phyloP scores from a whole-genome alignment of 176 grass and related monocot species.

The Oryza meridionalis region DNA sequence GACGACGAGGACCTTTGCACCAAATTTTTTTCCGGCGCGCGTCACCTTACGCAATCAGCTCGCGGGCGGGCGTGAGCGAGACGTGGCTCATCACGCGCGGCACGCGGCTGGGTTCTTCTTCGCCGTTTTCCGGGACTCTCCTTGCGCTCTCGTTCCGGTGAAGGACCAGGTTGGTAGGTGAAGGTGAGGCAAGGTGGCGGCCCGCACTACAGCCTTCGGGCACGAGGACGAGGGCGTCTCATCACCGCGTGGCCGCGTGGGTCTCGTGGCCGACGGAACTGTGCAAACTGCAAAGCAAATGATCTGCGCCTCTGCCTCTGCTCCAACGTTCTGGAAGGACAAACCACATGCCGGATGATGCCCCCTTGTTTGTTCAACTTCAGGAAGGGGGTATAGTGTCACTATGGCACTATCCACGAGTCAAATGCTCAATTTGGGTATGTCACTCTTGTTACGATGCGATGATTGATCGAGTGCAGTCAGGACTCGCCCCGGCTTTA shows the following conservation, averaged over 20 bases:
- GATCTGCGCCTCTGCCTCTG: slow-evolving; percentile 21
- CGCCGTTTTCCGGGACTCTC: not conserved
- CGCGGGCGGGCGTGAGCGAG: too few relatives aligned
- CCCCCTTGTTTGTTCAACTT: not conserved
- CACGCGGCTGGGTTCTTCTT: too few relatives aligned
- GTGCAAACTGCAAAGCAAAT: not conserved
- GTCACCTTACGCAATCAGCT: too few relatives aligned
- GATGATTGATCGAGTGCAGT: not conserved
- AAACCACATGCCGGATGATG: not conserved
- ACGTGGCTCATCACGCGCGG: too few relatives aligned
- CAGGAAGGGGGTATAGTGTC: not conserved
- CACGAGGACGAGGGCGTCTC: not conserved
- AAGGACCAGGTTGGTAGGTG: not conserved
- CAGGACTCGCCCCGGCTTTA: too few relatives aligned
- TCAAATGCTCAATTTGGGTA: not conserved
- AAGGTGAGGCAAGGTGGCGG: not conserved
- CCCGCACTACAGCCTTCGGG: not conserved
- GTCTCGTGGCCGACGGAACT: not conserved
- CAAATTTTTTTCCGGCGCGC: too few relatives aligned
- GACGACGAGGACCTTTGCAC: too few relatives aligned
- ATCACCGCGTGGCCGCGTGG: slow-evolving; percentile 33
- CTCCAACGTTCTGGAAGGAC: not conserved
- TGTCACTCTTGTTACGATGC: not conserved
- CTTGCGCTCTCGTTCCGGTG: not conserved
- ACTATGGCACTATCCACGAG: too few relatives aligned